Base-by-base conservation (phyloP, 768 basidiomycete genomes). In the Pulveroboletus sp. region DNA sequence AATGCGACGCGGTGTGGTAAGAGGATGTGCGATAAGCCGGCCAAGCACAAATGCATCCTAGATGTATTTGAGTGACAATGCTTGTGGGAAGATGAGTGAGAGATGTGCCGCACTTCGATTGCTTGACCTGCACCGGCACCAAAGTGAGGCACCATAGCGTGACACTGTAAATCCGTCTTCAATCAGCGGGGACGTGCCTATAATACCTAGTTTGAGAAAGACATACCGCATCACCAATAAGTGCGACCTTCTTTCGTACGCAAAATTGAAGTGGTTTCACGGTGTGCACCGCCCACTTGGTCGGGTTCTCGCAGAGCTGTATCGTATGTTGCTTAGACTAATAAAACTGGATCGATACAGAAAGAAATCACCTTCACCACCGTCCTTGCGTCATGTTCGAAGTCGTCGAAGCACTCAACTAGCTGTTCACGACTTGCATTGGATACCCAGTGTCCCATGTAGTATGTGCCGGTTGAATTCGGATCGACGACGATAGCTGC, bases 161-260 rank as follows among this genome's bases (percentile, higher is more conserved):
- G 64, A 35, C 53, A 49, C 61, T 62, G 18, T 6, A 0, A 12
- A n/a, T 18, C 3, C 9, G 3, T 15, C n/a, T 5, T 9, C 17
- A 10, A 21, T 48, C 37, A 38, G 33, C 11, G 26, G 28, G 4
- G 26, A 26, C 9, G 26, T 17, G 8, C 6, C 15, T 9, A 10
- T 26, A 14, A 33, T 10, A 10, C 2, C 2, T 6, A 3, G 1
- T 8, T 18, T 3, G 7, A 46, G 27, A 14, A 14, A 27, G 18
- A 53, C 69, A 41, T 43, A 76, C 75, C 14, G 80, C 73, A 56
- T 82, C 81, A 7, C 79, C 80, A 3, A 76, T 60, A 8, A 83
- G 66, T 6, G 71, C 72, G 0, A 80, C 72, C 6, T 68, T 63
- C 9, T 70, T 69, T 15, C 57, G 62, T 3, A 71, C 69, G 41